Conservation (phyloP, 2,329 filamentous ascomycete genomes). For the Grosmannia huntii region DNA sequence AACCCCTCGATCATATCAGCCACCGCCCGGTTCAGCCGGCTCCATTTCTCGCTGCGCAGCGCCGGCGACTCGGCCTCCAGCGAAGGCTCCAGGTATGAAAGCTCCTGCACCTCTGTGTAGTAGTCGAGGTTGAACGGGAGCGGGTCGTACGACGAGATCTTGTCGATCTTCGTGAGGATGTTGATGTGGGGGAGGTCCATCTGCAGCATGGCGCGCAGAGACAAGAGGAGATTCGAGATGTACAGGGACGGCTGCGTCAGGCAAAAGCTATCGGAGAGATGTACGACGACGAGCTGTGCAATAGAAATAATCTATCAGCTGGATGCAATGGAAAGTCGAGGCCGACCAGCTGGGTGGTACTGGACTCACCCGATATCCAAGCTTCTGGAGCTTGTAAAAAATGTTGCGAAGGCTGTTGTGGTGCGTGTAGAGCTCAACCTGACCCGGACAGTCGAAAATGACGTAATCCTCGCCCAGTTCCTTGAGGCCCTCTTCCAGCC, state of each 20-base stretch:
- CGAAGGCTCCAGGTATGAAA: conserved; percentile 69
- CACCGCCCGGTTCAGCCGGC: conserved; percentile 73
- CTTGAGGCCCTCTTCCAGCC: conserved; percentile 71
- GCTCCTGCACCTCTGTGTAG: conserved; percentile 93
- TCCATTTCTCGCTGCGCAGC: conserved; percentile 62
- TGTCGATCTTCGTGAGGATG: conserved; percentile 95
- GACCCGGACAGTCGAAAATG: conserved; percentile 90
- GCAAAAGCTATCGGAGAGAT: conserved; percentile 89
- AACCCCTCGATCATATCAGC: conserved; percentile 81
- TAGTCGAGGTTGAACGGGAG: conserved; percentile 93
- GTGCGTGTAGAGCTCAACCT: conserved; percentile 95
- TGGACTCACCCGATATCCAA: conserved; percentile 66
- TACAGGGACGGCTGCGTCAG: conserved; percentile 89
- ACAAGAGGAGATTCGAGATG: conserved; percentile 84
- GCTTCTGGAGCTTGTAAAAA: conserved; percentile 78
- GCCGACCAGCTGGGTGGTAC: too few species aligned
- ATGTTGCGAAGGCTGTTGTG: conserved; percentile 86
- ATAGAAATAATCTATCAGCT: conserved; percentile 6
- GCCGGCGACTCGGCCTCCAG: conserved; percentile 67
- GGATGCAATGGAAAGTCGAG: too few species aligned
- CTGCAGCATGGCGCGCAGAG: conserved; percentile 91
- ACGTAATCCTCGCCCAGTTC: conserved; percentile 81
- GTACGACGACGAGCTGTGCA: conserved; percentile 72
- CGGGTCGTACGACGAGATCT: conserved; percentile 69
- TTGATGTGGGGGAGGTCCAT: conserved; percentile 96